These are phyloP conservation scores for Micractinium sp. DNA, from an alignment of 139 green algal genomes.

Conservation along the genomic window DNA sequence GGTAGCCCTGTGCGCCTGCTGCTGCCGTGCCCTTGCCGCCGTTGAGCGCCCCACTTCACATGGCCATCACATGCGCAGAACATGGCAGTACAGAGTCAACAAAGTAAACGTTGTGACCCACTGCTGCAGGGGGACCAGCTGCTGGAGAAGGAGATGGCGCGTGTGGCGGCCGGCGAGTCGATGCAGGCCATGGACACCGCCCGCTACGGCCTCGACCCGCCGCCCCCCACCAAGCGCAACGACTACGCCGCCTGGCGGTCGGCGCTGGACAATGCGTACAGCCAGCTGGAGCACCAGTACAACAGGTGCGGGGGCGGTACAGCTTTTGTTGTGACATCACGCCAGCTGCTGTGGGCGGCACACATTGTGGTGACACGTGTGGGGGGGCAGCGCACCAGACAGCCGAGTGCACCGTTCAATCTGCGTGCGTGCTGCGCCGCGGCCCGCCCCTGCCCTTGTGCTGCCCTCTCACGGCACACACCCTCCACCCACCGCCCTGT, in stretches of 20 bases:
- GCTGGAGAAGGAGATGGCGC: slow-evolving; percentile 61
- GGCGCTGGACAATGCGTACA: slow-evolving; percentile 75
- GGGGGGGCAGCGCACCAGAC: not conserved
- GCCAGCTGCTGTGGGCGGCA: not conserved
- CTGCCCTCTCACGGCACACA: too few relatives aligned
- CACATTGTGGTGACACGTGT: not conserved
- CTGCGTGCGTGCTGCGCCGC: too few relatives aligned
- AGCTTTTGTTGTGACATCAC: too few relatives aligned
- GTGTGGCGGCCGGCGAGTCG: slow-evolving; percentile 45
- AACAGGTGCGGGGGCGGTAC: slow-evolving; percentile 38
- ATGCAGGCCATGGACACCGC: slow-evolving; percentile 70
- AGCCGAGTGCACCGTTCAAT: too few relatives aligned
- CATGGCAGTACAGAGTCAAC: too few relatives aligned
- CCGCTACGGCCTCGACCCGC: slow-evolving; percentile 71
- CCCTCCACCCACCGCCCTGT: too few relatives aligned
- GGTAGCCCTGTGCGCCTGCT: too few relatives aligned
- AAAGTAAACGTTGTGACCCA: not conserved
- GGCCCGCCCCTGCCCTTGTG: too few relatives aligned
- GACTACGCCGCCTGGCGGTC: slow-evolving; percentile 66
- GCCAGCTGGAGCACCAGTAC: slow-evolving; percentile 85
- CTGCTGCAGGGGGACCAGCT: slow-evolving; percentile 55
- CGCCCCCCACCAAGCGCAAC: slow-evolving; percentile 52
- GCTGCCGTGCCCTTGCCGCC: too few relatives aligned
- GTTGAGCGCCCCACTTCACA: not conserved
- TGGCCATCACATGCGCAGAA: too few relatives aligned